These are phyloP conservation scores for Paraleonurus japonicus DNA, from an alignment of 257 asterid genomes.

Conservation along the genomic window DNA sequence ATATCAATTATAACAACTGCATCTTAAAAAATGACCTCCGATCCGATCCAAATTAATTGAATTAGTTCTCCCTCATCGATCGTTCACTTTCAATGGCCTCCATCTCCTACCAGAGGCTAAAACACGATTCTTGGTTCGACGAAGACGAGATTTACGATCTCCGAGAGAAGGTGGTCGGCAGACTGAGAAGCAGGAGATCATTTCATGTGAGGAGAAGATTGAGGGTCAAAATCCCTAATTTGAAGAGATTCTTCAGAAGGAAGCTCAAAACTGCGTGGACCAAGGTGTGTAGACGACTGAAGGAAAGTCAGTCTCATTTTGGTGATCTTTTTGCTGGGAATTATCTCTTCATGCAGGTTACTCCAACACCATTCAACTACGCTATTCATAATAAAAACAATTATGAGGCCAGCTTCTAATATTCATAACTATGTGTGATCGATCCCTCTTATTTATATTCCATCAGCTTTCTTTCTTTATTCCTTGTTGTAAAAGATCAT, in stretches of 20 bases:
- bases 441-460: too few relatives aligned
- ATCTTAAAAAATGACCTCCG: too few relatives aligned
- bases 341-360: constrained; percentile 79
- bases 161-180: constrained; percentile 40
- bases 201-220: constrained; percentile 40
- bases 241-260: constrained; percentile 41
- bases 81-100: too few relatives aligned
- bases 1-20: background rate
- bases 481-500: too few relatives aligned
- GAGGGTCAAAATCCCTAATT: constrained; percentile 49
- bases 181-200: constrained; percentile 32
- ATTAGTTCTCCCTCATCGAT: too few relatives aligned
- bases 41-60: too few relatives aligned
- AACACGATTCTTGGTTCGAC: constrained; percentile 36
- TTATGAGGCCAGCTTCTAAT: background rate
- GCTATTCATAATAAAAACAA: background rate
- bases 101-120: constrained; percentile 53
- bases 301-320: constrained; percentile 73
- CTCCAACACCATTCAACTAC: constrained; percentile 62
- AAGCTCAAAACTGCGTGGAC: constrained; percentile 51
- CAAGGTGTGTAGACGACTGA: constrained; percentile 59
- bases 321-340: constrained; percentile 88
- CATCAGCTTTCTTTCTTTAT: too few relatives aligned
- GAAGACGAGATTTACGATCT: constrained; percentile 30
- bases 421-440: background rate